Base-by-base conservation (phyloP, 306 rosid species). In the Geum urbanum region DNA sequence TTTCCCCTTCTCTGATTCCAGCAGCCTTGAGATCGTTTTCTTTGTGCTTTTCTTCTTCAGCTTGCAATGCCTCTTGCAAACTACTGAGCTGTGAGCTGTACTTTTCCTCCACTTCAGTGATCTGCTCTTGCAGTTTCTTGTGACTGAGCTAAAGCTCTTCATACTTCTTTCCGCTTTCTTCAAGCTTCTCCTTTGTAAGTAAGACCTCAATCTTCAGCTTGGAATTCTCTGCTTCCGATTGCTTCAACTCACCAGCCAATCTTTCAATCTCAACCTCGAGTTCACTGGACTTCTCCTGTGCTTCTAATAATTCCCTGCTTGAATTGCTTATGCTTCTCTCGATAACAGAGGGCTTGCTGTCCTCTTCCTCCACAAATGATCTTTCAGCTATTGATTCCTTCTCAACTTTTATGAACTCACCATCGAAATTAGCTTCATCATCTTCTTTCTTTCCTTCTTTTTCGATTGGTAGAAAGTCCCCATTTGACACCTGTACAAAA, bases 331-430 rank as follows among this genome's bases (percentile, higher is more conserved):
- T 74, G 77, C 91, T 88, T 82, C 84, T 82, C 67, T 79, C 92
- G 6, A 73, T 60, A 67, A 72, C 69, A 45, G 80, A 43, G 18
- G 83, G 71, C 52, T 82, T 82, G 37, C 76, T 78, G n/a, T 81
- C 87, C 12, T 73, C 87, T 13, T 73, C 64, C 4, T 55, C 80
- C n/a, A 24, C 74, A 55, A 64, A 49, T 19, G 39, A 40, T 68
- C 53, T 60, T 61, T 68, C 74, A 59, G 72, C 74, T n/a, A 85
- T 53, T 9, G 84, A 66, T 80, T 91, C 97, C 86, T 77, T 94
- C 82, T 94, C 99, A 69, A 94, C 91, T 82, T 94, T 94, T 19
- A 94, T 89, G 83, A 94, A 94, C 72, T 91, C 99, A 37, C 95
- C 99, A 75, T 89, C 99, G 9, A 89, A 80, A 63, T 86, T 79